These are phyloP conservation scores for Penicillium angulare DNA, from an alignment of 495 filamentous ascomycete species.

Conservation along the genomic window DNA sequence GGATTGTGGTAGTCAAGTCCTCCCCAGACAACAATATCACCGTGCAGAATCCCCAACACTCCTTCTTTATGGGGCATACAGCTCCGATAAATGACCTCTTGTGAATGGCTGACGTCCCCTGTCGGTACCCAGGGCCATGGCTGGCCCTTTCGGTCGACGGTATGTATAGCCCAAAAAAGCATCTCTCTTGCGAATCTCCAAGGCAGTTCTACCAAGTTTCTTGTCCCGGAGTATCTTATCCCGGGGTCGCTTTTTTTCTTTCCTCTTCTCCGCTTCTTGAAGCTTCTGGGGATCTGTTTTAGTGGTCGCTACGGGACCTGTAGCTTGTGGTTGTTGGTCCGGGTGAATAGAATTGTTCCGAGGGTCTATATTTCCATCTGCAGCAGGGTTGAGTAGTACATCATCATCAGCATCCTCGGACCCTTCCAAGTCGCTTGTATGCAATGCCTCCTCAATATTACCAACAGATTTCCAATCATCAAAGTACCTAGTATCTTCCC, in stretches of 20 bases:
- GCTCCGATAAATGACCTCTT: conserved; percentile 25
- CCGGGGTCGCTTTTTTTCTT: conserved; percentile 67
- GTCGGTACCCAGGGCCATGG: conserved; percentile 31
- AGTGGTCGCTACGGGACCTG: background rate
- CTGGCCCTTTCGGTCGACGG: conserved; percentile 51
- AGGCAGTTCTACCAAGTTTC: conserved; percentile 55
- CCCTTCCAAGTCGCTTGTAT: conserved; percentile 18
- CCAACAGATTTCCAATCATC: conserved; percentile 73
- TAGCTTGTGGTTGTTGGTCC: background rate
- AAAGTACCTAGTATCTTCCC: conserved; percentile 88
- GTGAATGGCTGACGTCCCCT: conserved; percentile 28
- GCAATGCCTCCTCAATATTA: conserved; percentile 40
- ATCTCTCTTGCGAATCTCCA: conserved; percentile 75
- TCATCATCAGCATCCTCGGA: conserved; percentile 1
- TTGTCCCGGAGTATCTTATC: conserved; percentile 79
- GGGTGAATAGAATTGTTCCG: background rate
- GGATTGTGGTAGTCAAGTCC: background rate
- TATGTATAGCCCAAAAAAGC: conserved; percentile 94
- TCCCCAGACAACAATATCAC: background rate
- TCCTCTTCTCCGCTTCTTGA: conserved; percentile 31
- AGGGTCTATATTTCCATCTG: conserved; percentile 1
- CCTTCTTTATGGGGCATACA: conserved; percentile 22
- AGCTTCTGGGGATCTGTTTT: conserved; percentile 9
- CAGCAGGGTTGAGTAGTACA: conserved; percentile 11
- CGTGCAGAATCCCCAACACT: background rate